A percentile compares a stretch with the other conserved stretches of the same genome.
These are phyloP conservation scores for Vigna nakashimae DNA, from an alignment of 306 rosid species.

Conservation along the genomic window DNA sequence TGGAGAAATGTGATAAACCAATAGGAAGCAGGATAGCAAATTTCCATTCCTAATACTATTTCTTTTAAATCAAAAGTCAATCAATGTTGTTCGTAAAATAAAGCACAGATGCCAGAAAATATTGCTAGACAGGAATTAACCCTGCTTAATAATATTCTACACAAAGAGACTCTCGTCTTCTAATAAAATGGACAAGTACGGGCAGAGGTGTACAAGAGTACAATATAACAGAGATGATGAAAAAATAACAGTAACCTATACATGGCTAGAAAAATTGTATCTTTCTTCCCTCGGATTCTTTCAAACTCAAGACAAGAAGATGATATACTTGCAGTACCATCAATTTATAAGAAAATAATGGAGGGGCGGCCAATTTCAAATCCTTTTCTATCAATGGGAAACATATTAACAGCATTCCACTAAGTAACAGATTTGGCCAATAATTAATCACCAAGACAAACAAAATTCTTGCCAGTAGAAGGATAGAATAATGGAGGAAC, in stretches of 20 bases:
- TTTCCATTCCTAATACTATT: not conserved
- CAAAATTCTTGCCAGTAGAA: slow-evolving; percentile 6
- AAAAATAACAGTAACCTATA: not conserved
- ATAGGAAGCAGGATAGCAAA: not conserved
- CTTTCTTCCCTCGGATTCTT: slow-evolving; percentile 14
- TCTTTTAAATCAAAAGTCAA: not conserved
- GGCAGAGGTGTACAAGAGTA: slow-evolving; percentile 5
- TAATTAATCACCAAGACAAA: not conserved
- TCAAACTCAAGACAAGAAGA: slow-evolving; percentile 5
- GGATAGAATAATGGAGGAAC: not conserved
- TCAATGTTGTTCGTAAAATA: not conserved
- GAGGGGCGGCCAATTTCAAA: not conserved
- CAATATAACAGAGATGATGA: not conserved
- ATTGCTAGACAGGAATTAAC: not conserved
- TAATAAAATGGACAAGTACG: not conserved
- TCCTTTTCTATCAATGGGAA: slow-evolving; percentile 9
- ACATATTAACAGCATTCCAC: slow-evolving; percentile 20
- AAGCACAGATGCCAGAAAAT: slow-evolving; percentile 21
- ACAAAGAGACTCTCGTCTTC: not conserved
- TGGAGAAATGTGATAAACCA: not conserved
- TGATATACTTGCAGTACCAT: not conserved
- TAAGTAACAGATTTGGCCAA: slow-evolving; percentile 4
- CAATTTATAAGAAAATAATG: not conserved
- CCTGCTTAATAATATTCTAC: slow-evolving; percentile 21
- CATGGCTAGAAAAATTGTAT: slow-evolving; percentile 6